These are phyloP conservation scores for Trichopus zeylanicus DNA, from an alignment of 116 monocot species.

Conservation along the genomic window DNA sequence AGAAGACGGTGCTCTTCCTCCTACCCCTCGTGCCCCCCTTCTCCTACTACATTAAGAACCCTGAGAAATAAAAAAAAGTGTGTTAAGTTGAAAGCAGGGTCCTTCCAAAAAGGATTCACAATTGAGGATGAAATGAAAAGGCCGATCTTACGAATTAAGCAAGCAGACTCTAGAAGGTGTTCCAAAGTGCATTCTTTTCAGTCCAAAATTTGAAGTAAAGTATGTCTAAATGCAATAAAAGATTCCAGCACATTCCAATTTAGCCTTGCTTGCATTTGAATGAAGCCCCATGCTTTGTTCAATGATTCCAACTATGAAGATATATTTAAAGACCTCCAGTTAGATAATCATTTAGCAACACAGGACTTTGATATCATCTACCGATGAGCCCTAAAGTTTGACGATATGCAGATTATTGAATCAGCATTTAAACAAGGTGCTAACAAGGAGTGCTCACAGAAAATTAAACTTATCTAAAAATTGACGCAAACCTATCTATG, in stretches of 20 bases:
- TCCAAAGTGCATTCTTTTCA: conserved; percentile 58
- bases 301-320: conserved; percentile 45
- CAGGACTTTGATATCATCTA: too few species aligned
- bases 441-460: too few species aligned
- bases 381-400: too few species aligned
- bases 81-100: background rate
- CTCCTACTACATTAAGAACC: too few species aligned
- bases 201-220: conserved; percentile 71
- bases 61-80: conserved; percentile 26
- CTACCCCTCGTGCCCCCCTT: too few species aligned
- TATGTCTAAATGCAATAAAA: conserved; percentile 74
- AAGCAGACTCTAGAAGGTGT: conserved; percentile 81
- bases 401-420: too few species aligned
- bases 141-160: conserved; percentile 73
- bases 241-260: conserved; percentile 80
- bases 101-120: too few species aligned
- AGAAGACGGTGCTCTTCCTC: too few species aligned
- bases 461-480: too few species aligned
- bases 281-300: conserved; percentile 64
- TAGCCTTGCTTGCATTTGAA: conserved; percentile 51
- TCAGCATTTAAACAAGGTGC: too few species aligned
- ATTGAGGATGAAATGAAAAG: background rate
- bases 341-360: too few species aligned
- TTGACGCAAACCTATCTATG: too few species aligned
- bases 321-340: background rate